These are phyloP conservation scores for Narthecium ossifragum DNA, from an alignment of 106 monocot genomes.

Conservation along the genomic window DNA sequence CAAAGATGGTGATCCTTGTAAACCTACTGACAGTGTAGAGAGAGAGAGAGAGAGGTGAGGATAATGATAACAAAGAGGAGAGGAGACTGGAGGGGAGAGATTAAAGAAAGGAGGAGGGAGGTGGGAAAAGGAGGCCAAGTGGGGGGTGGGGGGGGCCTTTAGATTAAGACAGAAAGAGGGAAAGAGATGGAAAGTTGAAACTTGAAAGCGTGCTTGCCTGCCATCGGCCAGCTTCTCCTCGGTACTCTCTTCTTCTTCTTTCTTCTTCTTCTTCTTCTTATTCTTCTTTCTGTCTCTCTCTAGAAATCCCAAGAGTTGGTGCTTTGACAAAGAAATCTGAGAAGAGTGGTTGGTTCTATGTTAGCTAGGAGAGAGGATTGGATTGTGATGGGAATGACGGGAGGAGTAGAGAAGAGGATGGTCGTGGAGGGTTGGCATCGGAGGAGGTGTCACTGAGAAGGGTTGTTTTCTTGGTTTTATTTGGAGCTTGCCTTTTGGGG, in stretches of 20 bases:
- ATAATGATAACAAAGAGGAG: too few species aligned
- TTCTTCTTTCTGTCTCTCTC: not conserved
- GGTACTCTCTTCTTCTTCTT: not conserved
- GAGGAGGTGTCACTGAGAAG: too few species aligned
- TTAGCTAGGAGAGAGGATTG: not conserved
- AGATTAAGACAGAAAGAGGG: conserved; percentile 46
- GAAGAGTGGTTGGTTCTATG: not conserved
- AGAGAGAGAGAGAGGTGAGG: too few species aligned
- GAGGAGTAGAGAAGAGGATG: too few species aligned
- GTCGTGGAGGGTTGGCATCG: too few species aligned
- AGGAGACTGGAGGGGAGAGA: too few species aligned
- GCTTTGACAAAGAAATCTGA: not conserved
- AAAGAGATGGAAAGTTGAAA: conserved; percentile 35
- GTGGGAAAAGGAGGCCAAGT: not conserved
- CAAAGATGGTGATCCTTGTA: too few species aligned
- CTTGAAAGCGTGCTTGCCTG: conserved; percentile 90
- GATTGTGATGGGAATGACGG: not conserved
- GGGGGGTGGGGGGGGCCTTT: conserved; percentile 3
- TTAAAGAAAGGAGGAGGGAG: not conserved
- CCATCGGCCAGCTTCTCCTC: conserved; percentile 38
- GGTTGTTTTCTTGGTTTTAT: not conserved
- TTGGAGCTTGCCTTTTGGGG: not conserved
- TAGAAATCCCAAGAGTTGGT: not conserved
- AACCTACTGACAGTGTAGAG: too few species aligned
- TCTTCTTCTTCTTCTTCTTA: not conserved